Evolutionary conservation across 306 rosid genomes (phyloP), one percentile per base, ranked within the genome.

Genomic region (Canavalia gladiata): DNA sequence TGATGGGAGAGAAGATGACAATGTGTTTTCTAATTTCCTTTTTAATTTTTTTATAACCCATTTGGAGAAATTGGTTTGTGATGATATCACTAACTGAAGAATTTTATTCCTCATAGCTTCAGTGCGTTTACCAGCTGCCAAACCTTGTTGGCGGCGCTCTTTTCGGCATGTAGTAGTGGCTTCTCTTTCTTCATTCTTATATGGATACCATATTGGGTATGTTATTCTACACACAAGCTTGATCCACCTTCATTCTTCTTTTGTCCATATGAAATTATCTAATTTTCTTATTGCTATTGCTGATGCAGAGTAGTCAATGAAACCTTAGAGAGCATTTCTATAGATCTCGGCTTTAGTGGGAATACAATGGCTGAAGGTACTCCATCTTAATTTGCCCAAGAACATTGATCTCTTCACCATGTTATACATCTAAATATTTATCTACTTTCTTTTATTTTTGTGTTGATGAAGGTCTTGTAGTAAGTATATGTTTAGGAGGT

Each of bases 161-260:
- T 78, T 91, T 69, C 85, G 90, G 35, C 97, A 93, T 86, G 84
- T 89, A 52, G 66, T 91, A 65, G 94, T 89, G 67, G 97, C 97
- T 37, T 77, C 87, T 5, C 5, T 93, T 68, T 91, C 97, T 80
- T 90, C 97, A 7, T 89, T 93, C 90, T 82, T 91, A 84, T 93
- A 85, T 75, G 97, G 97, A 76, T 93, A 91, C 87, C 97, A 93
- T 88, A 85, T 91, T 47, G 97, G 97, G 97, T 91, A 73, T 76
- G 79, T 77, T 73, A 67, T 74, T 47, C 59, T 47, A 69, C 33
- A 55, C 79, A 80, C 65, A 83, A 70, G 67, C 76, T 76, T 65
- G 64, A 86, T 55, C 59, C n/a, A 13, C 68, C 76, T 78, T 59
- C 51, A 28, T 82, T 74, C 47, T 67, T 69, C 35, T 46, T 12